A percentile compares a stretch with the other conserved stretches of the same genome.
phyloP scores from a whole-genome alignment of 352 stramenopile genomes.

The Bremia lactucae region DNA sequence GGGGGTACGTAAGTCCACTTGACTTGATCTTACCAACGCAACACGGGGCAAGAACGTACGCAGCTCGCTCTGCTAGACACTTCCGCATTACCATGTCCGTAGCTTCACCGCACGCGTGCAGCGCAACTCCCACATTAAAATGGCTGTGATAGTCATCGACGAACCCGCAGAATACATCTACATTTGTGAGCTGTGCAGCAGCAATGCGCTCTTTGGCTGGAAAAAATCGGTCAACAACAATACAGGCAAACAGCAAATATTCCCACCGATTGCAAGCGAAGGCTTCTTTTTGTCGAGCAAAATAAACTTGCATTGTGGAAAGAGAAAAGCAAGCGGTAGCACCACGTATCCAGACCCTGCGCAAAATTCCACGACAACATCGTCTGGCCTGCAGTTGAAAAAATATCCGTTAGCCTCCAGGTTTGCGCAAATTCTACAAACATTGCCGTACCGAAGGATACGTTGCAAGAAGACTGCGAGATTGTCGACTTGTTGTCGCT shows the following conservation, averaged over 20 bases:
- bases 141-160: slow-evolving; percentile 54
- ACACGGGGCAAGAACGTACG: slow-evolving; percentile 70
- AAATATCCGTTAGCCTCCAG: slow-evolving; percentile 4
- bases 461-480: slow-evolving; percentile 55
- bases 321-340: slow-evolving; percentile 61
- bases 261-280: slow-evolving; percentile 61
- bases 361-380: slow-evolving; percentile 78
- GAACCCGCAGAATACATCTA: slow-evolving; percentile 64
- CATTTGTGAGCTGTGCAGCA: slow-evolving; percentile 46
- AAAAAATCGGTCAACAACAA: neutral
- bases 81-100: slow-evolving; percentile 79
- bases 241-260: neutral
- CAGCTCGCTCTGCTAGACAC: slow-evolving; percentile 40
- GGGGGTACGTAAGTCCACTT: slow-evolving; percentile 48
- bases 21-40: slow-evolving; percentile 77
- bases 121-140: slow-evolving; percentile 72
- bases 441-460: slow-evolving; percentile 34
- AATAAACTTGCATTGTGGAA: slow-evolving; percentile 63
- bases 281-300: slow-evolving; percentile 69
- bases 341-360: slow-evolving; percentile 67
- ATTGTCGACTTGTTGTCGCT: slow-evolving; percentile 72
- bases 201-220: slow-evolving; percentile 54
- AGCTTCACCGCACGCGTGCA: slow-evolving; percentile 73
- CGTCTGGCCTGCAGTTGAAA: slow-evolving; percentile 32
- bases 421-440: neutral